Evolutionary conservation across 768 basidiomycete genomes (phyloP).

Genomic region (Tubosaeta brunneosetosa): DNA sequence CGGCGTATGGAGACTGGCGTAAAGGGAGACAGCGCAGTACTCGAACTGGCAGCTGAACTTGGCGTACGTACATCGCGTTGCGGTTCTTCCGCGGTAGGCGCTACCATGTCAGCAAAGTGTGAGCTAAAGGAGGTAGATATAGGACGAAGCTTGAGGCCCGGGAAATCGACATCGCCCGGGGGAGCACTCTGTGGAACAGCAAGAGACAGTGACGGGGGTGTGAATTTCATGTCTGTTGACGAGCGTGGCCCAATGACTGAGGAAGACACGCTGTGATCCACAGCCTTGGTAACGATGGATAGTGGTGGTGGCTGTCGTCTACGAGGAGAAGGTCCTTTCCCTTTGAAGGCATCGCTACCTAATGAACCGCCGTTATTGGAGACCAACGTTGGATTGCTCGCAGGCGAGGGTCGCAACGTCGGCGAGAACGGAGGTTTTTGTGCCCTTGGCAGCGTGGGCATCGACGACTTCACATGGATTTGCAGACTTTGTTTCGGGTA

Average conservation of each 20-base stretch:
- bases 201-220: constrained; percentile 11
- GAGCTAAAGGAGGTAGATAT: constrained; percentile 72
- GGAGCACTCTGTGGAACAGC: constrained; percentile 58
- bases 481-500: constrained; percentile 25
- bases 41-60: constrained; percentile 41
- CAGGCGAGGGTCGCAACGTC: constrained; percentile 25
- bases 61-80: constrained; percentile 47
- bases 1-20: constrained; percentile 37
- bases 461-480: constrained; percentile 29
- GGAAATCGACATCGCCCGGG: constrained; percentile 56
- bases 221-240: constrained; percentile 9
- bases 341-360: constrained; percentile 12
- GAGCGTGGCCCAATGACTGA: constrained; percentile 10
- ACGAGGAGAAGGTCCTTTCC: constrained; percentile 21
- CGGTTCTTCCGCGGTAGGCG: constrained; percentile 23
- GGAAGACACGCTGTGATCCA: constrained; percentile 12
- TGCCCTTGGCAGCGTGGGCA: constrained; percentile 29
- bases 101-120: constrained; percentile 51
- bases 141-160: constrained; percentile 65
- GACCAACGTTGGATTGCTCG: constrained; percentile 16
- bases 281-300: constrained; percentile 25
- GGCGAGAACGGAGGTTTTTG: constrained; percentile 41
- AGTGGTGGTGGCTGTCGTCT: constrained; percentile 29
- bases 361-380: constrained; percentile 2
- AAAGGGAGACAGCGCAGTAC: constrained; percentile 42